Base-by-base conservation (phyloP, 23 red algal genomes). In the Pyropia yezoensis region DNA sequence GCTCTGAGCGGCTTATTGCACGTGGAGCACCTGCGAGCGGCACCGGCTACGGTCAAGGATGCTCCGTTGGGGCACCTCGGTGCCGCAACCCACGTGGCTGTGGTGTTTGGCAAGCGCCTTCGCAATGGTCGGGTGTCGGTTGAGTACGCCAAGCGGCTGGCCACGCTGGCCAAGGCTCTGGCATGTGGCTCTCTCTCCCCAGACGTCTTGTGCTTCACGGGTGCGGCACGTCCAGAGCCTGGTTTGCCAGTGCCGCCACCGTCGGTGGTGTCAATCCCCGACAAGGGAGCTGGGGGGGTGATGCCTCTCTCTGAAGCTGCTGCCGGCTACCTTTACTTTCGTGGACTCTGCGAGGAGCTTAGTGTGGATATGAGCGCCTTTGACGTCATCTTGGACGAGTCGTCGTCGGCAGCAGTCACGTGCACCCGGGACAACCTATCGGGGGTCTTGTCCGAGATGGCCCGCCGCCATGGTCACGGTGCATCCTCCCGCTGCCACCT, bases 71-170 rank as follows among this genome's bases (percentile, higher is more conserved):
- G 69, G 22, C 70, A 87, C 52, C 25, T 76, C 19, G 50, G 60
- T 17, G 82, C 70, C 56, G 63, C 67, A 55, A 81, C 75, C 0
- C 67, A 82, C 29, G 82, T 95, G 30, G 90, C 70, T 20, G 74
- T 95, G 47, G 77, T 95, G 8, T 95, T 95, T 53, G 90, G 90
- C 6, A 95, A 95, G 63, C 70, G 76, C 54, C 67, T 95, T 23
- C 74, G 90, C 11, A 82, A 95, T 57, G 39, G 39, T 47, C 80
- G 81, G 70, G 54, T 95, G 50, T 76, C 80, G 3, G 82, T 87
- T 53, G 90, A 95, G 50, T 88, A 87, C 64, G 80, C 90, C 5
- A 87, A 82, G 16, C 69, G 90, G 16, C 72, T 95, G 32, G 51
- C 87, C 59, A 82, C 76, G 12, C 76, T 95, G 9, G 82, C 87